Base-by-base conservation (phyloP, 805 yeast genomes). In the Barnettozyma vustinii region DNA sequence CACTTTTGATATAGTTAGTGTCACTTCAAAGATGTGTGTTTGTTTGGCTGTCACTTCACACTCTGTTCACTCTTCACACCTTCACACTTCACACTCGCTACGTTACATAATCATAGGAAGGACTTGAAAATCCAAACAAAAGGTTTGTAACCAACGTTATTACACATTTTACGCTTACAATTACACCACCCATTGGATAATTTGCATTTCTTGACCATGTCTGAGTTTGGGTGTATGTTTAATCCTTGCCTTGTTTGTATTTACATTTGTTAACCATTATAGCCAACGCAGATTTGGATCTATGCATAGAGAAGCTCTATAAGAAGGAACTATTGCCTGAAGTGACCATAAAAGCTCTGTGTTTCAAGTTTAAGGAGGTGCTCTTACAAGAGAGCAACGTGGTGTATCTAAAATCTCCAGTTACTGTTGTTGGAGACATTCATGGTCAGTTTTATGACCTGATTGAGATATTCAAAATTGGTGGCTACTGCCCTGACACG, bases 371-470 rank as follows among this genome's bases (percentile, higher is more conserved):
- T 56, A 94, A 91, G 66, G 94, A 90, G 49, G 79, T 86, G 52
- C 73, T 94, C 44, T 74, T 91, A 18, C 70, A 74, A 37, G 96
- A 88, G 56, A 84, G 96, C 52, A 94, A 94, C 62, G 95, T 94
- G 35, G 88, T 92, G 44, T 85, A 88, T 40, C 73, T 94, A 8
- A 72, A 73, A 33, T 79, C 95, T 2, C 99, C 99, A 1, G 88
- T 94, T 10, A 89, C 98, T 0, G 88, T 94, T 8, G 97, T 94
- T 5, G 99, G 99, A 1, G 99, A 94, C 63, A 92, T 94, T 42
- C 99, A 94, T 60, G 99, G 98, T 9, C 99, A 94, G 67, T 94
- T 87, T 62, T 95, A 91, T 64, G 99, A 94, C 64, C 71, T 94
- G 47, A 67, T 94, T 27, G 99, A 94, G 65, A 89, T 94, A 32